Evolutionary conservation across 148 eudicot genomes (phyloP).

Genomic region (Cornus kousa): DNA sequence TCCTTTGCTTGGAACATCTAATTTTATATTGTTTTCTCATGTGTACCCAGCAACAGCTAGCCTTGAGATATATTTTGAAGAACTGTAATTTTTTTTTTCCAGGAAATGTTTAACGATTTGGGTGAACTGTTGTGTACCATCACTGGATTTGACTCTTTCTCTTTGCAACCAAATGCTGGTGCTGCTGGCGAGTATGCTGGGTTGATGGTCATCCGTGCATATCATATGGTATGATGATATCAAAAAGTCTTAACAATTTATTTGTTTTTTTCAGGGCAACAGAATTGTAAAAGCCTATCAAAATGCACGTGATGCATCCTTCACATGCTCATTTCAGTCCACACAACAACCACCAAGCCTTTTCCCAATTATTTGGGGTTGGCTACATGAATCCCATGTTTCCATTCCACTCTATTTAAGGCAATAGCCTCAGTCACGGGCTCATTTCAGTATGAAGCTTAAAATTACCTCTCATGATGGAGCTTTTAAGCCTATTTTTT

Average conservation of each 20-base stretch:
- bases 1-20: background rate
- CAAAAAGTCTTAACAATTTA: background rate
- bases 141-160: constrained; percentile 94
- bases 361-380: too few species aligned
- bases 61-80: constrained; percentile 1
- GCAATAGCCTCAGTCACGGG: background rate
- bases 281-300: background rate
- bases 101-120: constrained; percentile 90
- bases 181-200: constrained; percentile 99
- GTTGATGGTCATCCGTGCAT: constrained; percentile 96
- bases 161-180: constrained; percentile 98
- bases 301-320: constrained; percentile 5
- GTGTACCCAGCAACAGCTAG: constrained; percentile 3
- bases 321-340: background rate
- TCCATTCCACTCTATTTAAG: too few species aligned
- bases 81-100: constrained; percentile 12
- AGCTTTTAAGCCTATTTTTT: too few species aligned
- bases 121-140: constrained; percentile 80
- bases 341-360: too few species aligned
- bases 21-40: background rate
- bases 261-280: background rate
- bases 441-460: background rate
- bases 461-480: too few species aligned
- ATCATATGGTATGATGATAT: constrained; percentile 63
- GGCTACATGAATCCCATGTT: too few species aligned